phyloP scores from a whole-genome alignment of 352 stramenopile species.

The Pythium rishiriense region DNA sequence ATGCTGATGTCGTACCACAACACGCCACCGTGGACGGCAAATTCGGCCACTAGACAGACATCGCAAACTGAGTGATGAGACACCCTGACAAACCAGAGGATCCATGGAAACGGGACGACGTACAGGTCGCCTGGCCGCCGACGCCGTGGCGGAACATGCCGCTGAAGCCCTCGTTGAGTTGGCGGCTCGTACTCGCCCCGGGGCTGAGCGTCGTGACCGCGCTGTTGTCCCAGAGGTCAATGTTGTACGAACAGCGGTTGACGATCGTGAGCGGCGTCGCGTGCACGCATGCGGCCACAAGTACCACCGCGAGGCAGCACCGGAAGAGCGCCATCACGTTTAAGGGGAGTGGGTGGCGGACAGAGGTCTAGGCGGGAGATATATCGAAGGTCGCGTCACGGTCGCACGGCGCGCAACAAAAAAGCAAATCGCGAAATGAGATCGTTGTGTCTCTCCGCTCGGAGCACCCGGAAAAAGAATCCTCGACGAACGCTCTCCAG shows the following conservation, averaged over 20 bases:
- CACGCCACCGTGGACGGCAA: constrained; percentile 47
- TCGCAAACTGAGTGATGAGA: not conserved
- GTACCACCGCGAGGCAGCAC: constrained; percentile 16
- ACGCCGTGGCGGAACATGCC: constrained; percentile 48
- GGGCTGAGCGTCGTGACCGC: constrained; percentile 36
- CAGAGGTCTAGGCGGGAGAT: not conserved
- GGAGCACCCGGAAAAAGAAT: not conserved
- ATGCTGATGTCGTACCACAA: constrained; percentile 79
- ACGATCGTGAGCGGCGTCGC: constrained; percentile 39
- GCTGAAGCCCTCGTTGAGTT: constrained; percentile 5
- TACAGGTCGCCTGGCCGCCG: constrained; percentile 44
- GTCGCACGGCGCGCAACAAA: not conserved
- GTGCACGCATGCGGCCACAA: constrained; percentile 27
- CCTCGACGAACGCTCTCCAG: not conserved
- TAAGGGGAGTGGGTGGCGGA: not conserved
- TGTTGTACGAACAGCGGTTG: constrained; percentile 47
- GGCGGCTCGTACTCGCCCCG: constrained; percentile 36
- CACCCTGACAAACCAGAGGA: not conserved
- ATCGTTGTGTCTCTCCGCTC: not conserved
- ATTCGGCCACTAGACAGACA: constrained; percentile 31
- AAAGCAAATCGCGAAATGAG: not conserved
- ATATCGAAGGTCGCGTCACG: not conserved
- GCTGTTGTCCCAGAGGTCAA: constrained; percentile 53
- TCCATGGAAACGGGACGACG: constrained; percentile 8
- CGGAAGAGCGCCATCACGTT: not conserved